A percentile compares a stretch with the other conserved stretches of the same genome.
Conservation (phyloP, 805 yeast genomes). For the Metschnikowia amazonensis region DNA sequence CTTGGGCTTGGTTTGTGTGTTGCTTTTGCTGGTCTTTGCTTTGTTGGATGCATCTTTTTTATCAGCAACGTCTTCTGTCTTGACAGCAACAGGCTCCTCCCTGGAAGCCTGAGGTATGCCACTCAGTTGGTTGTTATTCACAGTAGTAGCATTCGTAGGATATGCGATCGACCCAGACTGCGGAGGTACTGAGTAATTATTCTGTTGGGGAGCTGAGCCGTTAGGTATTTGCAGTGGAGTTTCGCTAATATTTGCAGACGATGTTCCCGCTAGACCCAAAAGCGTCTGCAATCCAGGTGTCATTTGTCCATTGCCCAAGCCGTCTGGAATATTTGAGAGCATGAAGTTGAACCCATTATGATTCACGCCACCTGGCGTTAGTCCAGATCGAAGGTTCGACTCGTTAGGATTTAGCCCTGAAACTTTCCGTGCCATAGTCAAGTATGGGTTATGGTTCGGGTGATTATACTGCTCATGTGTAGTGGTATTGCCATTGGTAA, state of each 20-base stretch:
- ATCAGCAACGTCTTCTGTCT: not conserved
- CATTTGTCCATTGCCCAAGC: constrained; percentile 40
- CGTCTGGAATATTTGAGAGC: constrained; percentile 35
- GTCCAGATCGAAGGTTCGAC: constrained; percentile 63
- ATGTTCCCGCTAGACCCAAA: constrained; percentile 27
- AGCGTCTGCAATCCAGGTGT: constrained; percentile 46
- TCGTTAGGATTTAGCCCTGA: constrained; percentile 77
- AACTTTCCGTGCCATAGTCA: constrained; percentile 35
- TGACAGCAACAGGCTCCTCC: not conserved
- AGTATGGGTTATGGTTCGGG: constrained; percentile 8
- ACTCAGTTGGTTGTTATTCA: not conserved
- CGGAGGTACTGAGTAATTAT: not conserved
- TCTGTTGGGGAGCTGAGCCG: not conserved
- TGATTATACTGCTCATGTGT: constrained; percentile 8
- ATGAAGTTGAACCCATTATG: constrained; percentile 33
- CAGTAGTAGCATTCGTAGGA: not conserved
- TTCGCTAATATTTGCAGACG: not conserved
- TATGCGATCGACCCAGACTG: not conserved
- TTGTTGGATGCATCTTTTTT: not conserved
- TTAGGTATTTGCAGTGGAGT: not conserved
- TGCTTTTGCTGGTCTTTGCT: not conserved
- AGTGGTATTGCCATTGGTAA: constrained; percentile 26
- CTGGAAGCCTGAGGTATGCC: not conserved
- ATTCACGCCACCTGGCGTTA: constrained; percentile 53
- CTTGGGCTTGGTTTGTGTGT: not conserved